Percentiles rank a stretch among this genome's conserved stretches.
Conservation (phyloP, 2,329 filamentous ascomycete species). For the Emericellopsis atlantica region DNA sequence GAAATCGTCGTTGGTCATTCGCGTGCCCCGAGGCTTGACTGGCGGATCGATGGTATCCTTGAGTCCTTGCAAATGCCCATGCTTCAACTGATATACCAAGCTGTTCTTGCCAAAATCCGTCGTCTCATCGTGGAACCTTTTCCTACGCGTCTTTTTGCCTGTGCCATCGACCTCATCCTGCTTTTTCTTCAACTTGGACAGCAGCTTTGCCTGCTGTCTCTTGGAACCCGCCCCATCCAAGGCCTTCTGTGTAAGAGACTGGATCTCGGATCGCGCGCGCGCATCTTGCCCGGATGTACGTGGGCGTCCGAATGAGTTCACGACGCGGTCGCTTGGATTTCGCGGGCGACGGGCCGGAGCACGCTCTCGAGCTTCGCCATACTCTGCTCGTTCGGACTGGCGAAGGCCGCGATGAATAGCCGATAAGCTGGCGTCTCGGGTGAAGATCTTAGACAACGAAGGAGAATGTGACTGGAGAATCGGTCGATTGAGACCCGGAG, state of each 20-base stretch:
- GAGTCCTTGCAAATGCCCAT: slow-evolving; percentile 19
- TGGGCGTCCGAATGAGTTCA: too few relatives aligned
- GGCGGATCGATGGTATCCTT: slow-evolving; percentile 13
- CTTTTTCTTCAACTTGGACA: slow-evolving; percentile 22
- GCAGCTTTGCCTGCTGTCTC: slow-evolving; percentile 31
- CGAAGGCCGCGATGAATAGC: slow-evolving; percentile 59
- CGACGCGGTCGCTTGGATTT: neutral
- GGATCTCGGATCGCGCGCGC: too few relatives aligned
- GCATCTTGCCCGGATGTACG: too few relatives aligned
- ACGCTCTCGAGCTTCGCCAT: slow-evolving; percentile 8
- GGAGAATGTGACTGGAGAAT: too few relatives aligned
- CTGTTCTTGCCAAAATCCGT: slow-evolving; percentile 40
- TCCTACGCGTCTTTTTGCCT: slow-evolving; percentile 29
- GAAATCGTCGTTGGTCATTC: neutral
- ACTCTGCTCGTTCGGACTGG: slow-evolving; percentile 23
- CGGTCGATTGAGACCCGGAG: neutral
- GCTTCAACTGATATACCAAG: slow-evolving; percentile 40
- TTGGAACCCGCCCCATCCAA: slow-evolving; percentile 12
- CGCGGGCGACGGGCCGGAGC: neutral
- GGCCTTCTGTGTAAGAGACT: slow-evolving; percentile 10
- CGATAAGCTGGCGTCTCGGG: slow-evolving; percentile 33
- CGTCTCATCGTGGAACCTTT: slow-evolving; percentile 38
- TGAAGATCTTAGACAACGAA: neutral
- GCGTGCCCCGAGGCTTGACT: slow-evolving; percentile 1
- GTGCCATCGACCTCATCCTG: slow-evolving; percentile 17